These are phyloP conservation scores for Leishmania amazonensis DNA, from an alignment of 208 protist genomes.

Conservation along the genomic window DNA sequence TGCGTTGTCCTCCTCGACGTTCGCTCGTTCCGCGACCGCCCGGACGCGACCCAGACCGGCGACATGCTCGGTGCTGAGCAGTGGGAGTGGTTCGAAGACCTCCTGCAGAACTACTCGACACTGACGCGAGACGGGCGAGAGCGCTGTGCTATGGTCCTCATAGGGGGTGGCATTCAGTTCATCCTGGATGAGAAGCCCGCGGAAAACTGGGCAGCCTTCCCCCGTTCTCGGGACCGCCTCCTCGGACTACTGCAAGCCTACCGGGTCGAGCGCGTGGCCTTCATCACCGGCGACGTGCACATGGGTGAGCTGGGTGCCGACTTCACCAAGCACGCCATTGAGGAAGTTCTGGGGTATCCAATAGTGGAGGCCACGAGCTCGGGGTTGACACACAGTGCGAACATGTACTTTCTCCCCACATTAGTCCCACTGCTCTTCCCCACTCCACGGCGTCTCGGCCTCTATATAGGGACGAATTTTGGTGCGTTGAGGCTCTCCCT, in stretches of 20 bases:
- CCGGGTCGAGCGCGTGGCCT: slow-evolving; percentile 59
- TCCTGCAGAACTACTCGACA: slow-evolving; percentile 40
- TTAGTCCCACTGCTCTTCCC: slow-evolving; percentile 56
- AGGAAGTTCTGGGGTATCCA: slow-evolving; percentile 55
- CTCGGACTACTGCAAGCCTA: slow-evolving; percentile 49
- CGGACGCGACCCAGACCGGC: slow-evolving; percentile 49
- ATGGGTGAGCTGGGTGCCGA: slow-evolving; percentile 79
- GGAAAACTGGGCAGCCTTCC: slow-evolving; percentile 82
- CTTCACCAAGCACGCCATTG: slow-evolving; percentile 36
- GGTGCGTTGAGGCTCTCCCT: slow-evolving; percentile 49
- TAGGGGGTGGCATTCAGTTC: slow-evolving; percentile 80
- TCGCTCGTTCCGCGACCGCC: slow-evolving; percentile 72
- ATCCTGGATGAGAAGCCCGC: slow-evolving; percentile 76
- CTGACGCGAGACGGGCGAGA: slow-evolving; percentile 18
- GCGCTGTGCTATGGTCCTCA: slow-evolving; percentile 66
- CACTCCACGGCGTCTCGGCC: slow-evolving; percentile 42
- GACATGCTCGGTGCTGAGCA: slow-evolving; percentile 82
- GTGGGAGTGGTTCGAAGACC: slow-evolving; percentile 78
- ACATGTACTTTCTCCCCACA: slow-evolving; percentile 40
- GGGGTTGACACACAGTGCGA: slow-evolving; percentile 80
- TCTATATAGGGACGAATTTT: slow-evolving; percentile 82
- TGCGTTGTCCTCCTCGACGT: slow-evolving; percentile 84
- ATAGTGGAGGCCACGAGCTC: slow-evolving; percentile 84
- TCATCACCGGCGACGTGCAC: slow-evolving; percentile 88
- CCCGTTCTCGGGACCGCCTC: slow-evolving; percentile 54